A percentile compares a stretch with the other conserved stretches of the same genome.
Conservation (phyloP, 306 rosid species). For the Corylus americana region DNA sequence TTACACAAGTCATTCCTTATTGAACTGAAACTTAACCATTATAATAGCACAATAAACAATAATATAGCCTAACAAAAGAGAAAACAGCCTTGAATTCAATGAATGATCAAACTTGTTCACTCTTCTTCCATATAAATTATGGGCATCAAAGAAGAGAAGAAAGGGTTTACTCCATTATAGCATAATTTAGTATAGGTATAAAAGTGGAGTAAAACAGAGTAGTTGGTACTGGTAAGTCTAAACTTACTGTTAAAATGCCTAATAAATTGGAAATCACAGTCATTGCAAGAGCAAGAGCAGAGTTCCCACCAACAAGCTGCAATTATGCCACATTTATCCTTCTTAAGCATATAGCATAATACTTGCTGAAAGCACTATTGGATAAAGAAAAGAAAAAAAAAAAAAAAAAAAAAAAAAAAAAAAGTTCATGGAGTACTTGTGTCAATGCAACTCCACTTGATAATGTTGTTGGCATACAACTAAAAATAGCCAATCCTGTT, state of each 20-base stretch:
- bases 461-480: constrained; percentile 13
- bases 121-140: constrained; percentile 5
- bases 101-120: background rate
- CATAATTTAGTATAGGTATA: background rate
- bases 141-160: background rate
- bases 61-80: background rate
- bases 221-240: background rate
- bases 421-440: background rate
- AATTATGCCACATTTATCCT: background rate
- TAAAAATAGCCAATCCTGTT: constrained; percentile 7
- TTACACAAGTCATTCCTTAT: background rate
- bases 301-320: constrained; percentile 10
- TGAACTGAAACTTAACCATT: background rate
- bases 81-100: background rate
- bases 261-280: constrained; percentile 10
- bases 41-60: background rate
- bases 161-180: background rate
- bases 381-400: background rate
- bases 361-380: background rate
- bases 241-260: constrained; percentile 4
- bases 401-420: background rate
- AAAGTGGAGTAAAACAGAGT: background rate
- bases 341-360: background rate
- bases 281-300: constrained; percentile 8
- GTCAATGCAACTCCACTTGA: constrained; percentile 10